A percentile compares a stretch with the other conserved stretches of the same genome.
Conservation (phyloP, 176 grass and related monocot genomes). For the Triticum monococcum region DNA sequence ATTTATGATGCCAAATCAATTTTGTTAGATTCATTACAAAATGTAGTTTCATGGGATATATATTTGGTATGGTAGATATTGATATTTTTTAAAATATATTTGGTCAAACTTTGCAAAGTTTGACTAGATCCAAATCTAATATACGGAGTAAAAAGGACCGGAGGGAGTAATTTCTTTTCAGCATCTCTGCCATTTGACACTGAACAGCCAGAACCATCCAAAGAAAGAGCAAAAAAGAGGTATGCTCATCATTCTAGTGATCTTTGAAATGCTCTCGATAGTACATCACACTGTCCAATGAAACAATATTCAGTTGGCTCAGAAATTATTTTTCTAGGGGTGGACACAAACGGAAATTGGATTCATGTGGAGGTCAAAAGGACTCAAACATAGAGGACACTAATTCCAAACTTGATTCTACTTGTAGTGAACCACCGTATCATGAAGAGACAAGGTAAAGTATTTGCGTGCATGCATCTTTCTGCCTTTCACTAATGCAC, state of each 20-base stretch:
- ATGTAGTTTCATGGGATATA: no score
- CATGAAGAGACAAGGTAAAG: conserved; percentile 32
- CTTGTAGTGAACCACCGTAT: background rate
- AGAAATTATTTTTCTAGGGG: conserved; percentile 27
- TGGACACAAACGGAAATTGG: conserved; percentile 22
- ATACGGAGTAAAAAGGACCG: no score
- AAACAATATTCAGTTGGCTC: conserved; percentile 25
- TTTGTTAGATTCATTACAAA: no score
- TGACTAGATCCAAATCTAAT: no score
- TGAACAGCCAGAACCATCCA: background rate
- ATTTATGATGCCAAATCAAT: no score
- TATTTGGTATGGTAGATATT: no score
- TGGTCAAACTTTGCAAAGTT: no score
- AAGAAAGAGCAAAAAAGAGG: conserved; percentile 20
- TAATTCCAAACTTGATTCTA: background rate
- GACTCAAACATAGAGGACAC: background rate
- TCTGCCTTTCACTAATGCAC: background rate
- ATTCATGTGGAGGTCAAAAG: conserved; percentile 9
- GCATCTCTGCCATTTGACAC: conserved; percentile 21
- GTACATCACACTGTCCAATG: background rate
- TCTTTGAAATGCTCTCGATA: conserved; percentile 27
- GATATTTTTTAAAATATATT: no score
- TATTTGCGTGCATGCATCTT: background rate
- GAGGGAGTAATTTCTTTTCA: conserved; percentile 38
- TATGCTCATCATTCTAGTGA: conserved; percentile 15